Evolutionary conservation across 108 stramenopile species (phyloP).

Genomic region (Fragilariopsis cylindrus): DNA sequence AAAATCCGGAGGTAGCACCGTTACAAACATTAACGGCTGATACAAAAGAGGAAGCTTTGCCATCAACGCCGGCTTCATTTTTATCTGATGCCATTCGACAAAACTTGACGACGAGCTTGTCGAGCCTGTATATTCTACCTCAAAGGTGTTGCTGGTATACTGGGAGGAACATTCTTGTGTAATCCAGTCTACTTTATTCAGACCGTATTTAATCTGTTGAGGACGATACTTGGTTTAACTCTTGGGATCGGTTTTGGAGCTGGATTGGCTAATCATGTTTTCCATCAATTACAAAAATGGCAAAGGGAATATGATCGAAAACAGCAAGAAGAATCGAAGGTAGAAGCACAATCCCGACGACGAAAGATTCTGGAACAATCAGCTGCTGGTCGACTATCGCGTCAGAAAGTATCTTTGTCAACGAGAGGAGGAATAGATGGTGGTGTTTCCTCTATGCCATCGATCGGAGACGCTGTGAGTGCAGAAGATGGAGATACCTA

Average conservation of each 20-base stretch:
- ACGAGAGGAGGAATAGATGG: neutral
- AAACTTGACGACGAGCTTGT: neutral
- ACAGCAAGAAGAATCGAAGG: conserved; percentile 1
- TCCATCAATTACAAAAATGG: conserved; percentile 53
- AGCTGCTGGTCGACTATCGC: neutral
- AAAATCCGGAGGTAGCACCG: too few species aligned
- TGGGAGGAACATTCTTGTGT: conserved; percentile 3
- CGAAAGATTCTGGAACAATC: neutral
- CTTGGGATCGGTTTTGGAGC: conserved; percentile 71
- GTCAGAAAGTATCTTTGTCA: neutral
- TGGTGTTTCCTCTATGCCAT: neutral
- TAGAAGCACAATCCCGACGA: neutral
- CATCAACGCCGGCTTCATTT: too few species aligned
- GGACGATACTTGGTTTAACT: conserved; percentile 45
- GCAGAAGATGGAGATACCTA: conserved; percentile 35
- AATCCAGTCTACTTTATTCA: neutral
- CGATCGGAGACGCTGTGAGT: conserved; percentile 13
- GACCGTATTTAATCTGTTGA: conserved; percentile 16
- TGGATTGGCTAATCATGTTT: conserved; percentile 73
- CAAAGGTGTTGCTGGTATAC: neutral
- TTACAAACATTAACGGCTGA: too few species aligned
- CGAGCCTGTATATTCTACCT: neutral
- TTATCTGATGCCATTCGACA: too few species aligned
- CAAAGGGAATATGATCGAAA: conserved; percentile 11
- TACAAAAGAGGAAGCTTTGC: too few species aligned